These are phyloP conservation scores for Umbelopsis isabellina DNA, from an alignment of 192 early-diverging fungal genomes.

Conservation along the genomic window DNA sequence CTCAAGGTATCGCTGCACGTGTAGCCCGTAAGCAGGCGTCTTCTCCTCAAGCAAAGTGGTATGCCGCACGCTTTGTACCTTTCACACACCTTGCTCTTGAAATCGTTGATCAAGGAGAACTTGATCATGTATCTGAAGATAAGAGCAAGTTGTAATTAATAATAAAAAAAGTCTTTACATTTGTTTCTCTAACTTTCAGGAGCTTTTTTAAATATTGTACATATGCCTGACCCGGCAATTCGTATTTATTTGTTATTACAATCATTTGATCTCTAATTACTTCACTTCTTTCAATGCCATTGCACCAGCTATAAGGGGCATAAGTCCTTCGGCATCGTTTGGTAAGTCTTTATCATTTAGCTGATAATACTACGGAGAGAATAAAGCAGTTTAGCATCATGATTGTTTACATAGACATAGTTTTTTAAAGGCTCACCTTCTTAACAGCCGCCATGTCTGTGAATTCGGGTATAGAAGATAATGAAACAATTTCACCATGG, in stretches of 20 bases:
- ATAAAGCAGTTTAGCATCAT: background rate
- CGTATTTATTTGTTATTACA: background rate
- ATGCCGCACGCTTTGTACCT: constrained; percentile 50
- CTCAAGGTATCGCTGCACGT: constrained; percentile 90
- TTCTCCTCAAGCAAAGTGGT: constrained; percentile 59
- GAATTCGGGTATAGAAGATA: constrained; percentile 43
- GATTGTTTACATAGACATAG: background rate
- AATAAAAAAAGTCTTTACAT: background rate
- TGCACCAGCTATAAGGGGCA: constrained; percentile 51
- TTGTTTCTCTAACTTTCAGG: background rate
- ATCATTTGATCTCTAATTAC: background rate
- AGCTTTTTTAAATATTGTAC: background rate
- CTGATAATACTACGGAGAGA: constrained; percentile 50
- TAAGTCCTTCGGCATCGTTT: constrained; percentile 42
- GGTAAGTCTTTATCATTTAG: constrained; percentile 35
- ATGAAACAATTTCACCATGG: constrained; percentile 46
- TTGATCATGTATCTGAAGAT: constrained; percentile 18
- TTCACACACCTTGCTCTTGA: constrained; percentile 58
- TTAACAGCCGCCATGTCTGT: constrained; percentile 45
- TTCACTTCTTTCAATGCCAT: constrained; percentile 54
- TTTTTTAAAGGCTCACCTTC: constrained; percentile 40
- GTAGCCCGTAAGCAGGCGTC: constrained; percentile 86
- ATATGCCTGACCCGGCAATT: background rate
- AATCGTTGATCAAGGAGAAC: constrained; percentile 60
- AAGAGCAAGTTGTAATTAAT: constrained; percentile 38